phyloP scores from a whole-genome alignment of 768 basidiomycete genomes.

The Amanita fuliginea region DNA sequence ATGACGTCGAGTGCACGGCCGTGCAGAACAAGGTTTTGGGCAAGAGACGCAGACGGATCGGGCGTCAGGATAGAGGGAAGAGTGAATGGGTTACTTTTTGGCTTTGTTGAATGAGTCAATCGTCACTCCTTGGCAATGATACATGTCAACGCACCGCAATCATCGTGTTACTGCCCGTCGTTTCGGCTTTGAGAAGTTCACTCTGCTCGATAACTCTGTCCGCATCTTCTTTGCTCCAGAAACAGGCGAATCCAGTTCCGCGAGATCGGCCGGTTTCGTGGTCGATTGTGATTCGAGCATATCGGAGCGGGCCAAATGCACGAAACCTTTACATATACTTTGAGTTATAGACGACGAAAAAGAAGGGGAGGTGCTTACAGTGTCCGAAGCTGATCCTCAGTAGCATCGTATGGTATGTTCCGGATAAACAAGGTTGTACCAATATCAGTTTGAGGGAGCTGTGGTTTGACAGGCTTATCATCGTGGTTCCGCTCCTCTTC shows the following conservation, averaged over 20 bases:
- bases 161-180: slow-evolving; percentile 27
- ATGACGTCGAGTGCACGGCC: slow-evolving; percentile 89
- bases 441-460: slow-evolving; percentile 75
- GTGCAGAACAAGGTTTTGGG: slow-evolving; percentile 77
- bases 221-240: slow-evolving; percentile 90
- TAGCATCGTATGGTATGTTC: no score
- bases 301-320: slow-evolving; percentile 83
- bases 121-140: neutral
- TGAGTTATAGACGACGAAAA: neutral
- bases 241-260: slow-evolving; percentile 95
- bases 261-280: no score
- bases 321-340: slow-evolving; percentile 59
- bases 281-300: no score
- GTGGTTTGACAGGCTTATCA: slow-evolving; percentile 45
- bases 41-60: slow-evolving; percentile 82
- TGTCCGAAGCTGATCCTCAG: slow-evolving; percentile 71
- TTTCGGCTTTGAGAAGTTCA: slow-evolving; percentile 57
- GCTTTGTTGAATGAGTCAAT: slow-evolving; percentile 23
- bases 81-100: slow-evolving; percentile 72
- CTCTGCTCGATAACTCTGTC: slow-evolving; percentile 78
- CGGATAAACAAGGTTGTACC: no score
- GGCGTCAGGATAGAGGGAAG: slow-evolving; percentile 85
- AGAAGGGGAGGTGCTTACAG: slow-evolving; percentile 42
- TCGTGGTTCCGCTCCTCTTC: slow-evolving; percentile 18
- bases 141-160: slow-evolving; percentile 11